Conservation (phyloP, 345 rosid species). For the Arabidopsis suecica region DNA sequence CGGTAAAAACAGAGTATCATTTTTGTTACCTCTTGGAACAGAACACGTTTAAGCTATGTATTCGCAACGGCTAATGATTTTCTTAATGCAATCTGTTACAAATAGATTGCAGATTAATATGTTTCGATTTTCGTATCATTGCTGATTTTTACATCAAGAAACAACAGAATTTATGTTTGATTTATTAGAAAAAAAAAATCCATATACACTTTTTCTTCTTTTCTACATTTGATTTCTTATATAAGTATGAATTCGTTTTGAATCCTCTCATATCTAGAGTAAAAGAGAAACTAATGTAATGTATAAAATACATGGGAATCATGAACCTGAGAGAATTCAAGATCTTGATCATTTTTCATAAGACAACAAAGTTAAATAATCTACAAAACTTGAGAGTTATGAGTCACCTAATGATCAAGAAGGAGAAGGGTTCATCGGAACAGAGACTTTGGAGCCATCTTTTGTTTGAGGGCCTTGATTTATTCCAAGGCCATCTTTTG, state of each 20-base stretch:
- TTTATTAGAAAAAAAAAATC: too few species aligned
- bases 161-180: not conserved
- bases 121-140: too few species aligned
- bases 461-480: not conserved
- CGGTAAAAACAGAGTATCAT: not conserved
- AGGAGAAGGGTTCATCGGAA: constrained; percentile 6
- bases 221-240: not conserved
- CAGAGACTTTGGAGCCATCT: constrained; percentile 33
- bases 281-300: not conserved
- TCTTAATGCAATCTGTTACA: not conserved
- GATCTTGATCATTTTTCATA: not conserved
- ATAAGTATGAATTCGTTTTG: not conserved
- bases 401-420: constrained; percentile 9
- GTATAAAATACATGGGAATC: not conserved
- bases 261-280: not conserved
- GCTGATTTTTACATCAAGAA: too few species aligned
- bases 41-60: not conserved
- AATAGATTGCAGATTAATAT: too few species aligned
- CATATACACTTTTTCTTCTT: not conserved
- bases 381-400: not conserved
- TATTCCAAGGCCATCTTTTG: constrained; percentile 37
- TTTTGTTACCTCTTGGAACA: not conserved
- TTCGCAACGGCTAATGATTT: not conserved
- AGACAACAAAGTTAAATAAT: not conserved
- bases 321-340: too few species aligned